Evolutionary conservation across 2,329 filamentous ascomycete genomes (phyloP).

Genomic region (Cordyceps tenuipes): DNA sequence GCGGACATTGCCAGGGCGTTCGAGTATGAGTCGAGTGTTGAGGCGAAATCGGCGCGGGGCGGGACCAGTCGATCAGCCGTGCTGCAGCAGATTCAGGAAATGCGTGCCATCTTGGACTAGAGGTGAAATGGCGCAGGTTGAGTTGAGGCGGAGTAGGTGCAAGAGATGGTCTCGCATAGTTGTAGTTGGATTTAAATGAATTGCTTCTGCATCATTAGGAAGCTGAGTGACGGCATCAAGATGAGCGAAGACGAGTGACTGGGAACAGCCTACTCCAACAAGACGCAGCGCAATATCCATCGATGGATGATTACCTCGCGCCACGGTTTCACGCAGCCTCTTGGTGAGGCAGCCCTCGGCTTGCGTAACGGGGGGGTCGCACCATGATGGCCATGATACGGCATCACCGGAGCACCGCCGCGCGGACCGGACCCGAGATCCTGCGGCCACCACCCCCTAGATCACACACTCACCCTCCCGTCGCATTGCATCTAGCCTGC

Average conservation of each 20-base stretch:
- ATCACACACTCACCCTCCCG: background rate
- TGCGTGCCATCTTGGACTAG: slow-evolving; percentile 28
- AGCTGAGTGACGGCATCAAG: too few species aligned
- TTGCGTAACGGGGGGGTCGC: background rate
- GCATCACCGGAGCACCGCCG: background rate
- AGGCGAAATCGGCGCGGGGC: slow-evolving; percentile 58
- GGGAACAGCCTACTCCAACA: background rate
- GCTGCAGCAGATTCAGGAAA: slow-evolving; percentile 47
- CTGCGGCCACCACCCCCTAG: background rate
- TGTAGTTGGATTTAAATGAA: too few species aligned
- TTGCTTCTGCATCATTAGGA: too few species aligned
- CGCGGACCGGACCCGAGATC: background rate
- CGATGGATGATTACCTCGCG: background rate
- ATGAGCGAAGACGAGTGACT: too few species aligned
- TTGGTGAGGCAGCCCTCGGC: background rate
- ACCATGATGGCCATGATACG: background rate
- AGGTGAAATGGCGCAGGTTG: background rate
- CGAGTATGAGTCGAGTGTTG: slow-evolving; percentile 65
- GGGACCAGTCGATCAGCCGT: slow-evolving; percentile 60
- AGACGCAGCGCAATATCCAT: background rate
- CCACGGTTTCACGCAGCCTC: background rate
- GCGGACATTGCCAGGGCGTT: slow-evolving; percentile 58
- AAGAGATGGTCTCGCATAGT: too few species aligned
- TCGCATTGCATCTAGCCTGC: background rate
- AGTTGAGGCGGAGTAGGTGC: too few species aligned